phyloP scores from a whole-genome alignment of 148 eudicot genomes.

The Silene latifolia region DNA sequence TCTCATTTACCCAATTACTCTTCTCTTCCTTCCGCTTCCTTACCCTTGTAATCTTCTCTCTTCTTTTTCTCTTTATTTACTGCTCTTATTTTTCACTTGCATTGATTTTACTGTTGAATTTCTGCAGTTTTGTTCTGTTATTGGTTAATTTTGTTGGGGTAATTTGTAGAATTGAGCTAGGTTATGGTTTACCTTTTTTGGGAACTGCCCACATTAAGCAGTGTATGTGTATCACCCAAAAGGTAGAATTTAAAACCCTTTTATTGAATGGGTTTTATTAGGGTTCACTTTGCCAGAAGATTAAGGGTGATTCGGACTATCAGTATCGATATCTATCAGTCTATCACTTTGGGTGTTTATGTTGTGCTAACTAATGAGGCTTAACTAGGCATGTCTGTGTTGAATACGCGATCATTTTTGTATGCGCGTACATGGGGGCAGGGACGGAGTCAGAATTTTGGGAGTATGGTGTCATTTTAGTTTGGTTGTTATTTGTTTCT shows the following conservation, averaged over 20 bases:
- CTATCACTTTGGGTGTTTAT: not conserved
- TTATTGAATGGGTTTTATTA: no score
- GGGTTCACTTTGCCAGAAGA: not conserved
- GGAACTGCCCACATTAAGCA: no score
- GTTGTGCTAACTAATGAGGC: not conserved
- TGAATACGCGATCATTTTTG: not conserved
- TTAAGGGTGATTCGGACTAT: not conserved
- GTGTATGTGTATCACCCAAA: no score
- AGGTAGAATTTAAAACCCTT: no score
- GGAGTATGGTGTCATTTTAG: not conserved
- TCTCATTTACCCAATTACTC: slow-evolving; percentile 13
- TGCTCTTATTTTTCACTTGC: not conserved
- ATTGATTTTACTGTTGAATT: not conserved
- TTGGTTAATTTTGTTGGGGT: not conserved
- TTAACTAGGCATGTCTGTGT: no score
- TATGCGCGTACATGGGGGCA: not conserved
- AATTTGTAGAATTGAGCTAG: not conserved
- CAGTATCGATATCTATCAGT: no score
- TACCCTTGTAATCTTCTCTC: slow-evolving; percentile 24
- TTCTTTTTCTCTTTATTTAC: not conserved
- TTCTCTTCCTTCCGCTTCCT: slow-evolving; percentile 20
- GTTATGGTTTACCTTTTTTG: no score
- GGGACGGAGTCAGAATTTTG: no score
- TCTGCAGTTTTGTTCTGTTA: not conserved
- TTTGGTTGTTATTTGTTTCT: not conserved